phyloP scores from a whole-genome alignment of 2,329 filamentous ascomycete genomes.

The Colletotrichum plurivorum region DNA sequence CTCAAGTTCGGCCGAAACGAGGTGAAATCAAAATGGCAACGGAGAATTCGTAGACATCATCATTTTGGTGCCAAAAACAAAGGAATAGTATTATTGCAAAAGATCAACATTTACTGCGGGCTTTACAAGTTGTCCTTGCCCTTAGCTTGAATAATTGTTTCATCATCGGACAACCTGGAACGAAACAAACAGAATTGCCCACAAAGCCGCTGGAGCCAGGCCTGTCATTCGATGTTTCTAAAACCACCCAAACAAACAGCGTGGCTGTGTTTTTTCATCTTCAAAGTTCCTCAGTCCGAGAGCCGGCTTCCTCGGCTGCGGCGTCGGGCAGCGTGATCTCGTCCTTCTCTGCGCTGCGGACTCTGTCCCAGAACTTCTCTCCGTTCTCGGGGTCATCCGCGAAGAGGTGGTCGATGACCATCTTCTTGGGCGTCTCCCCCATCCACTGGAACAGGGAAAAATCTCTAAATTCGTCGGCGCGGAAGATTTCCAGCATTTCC shows the following conservation, averaged over 20 bases:
- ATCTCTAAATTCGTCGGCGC: slow-evolving; percentile 78
- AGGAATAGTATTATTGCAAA: slow-evolving; percentile 12
- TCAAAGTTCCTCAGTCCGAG: slow-evolving; percentile 30
- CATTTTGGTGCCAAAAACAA: neutral
- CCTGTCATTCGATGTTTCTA: slow-evolving; percentile 5
- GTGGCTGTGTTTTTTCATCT: slow-evolving; percentile 19
- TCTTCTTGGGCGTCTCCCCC: slow-evolving; percentile 77
- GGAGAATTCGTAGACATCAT: neutral
- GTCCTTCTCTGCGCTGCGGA: slow-evolving; percentile 74
- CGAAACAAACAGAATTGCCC: neutral
- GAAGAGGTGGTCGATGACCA: slow-evolving; percentile 78
- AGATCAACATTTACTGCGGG: slow-evolving; percentile 10
- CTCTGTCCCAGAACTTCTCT: slow-evolving; percentile 72
- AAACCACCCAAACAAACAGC: neutral
- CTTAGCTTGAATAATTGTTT: slow-evolving; percentile 16
- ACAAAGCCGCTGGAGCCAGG: slow-evolving; percentile 10
- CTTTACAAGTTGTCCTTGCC: neutral
- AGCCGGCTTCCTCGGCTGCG: neutral
- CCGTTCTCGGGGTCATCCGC: slow-evolving; percentile 72
- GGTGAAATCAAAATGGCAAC: neutral
- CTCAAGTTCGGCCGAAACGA: neutral
- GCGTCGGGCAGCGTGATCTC: slow-evolving; percentile 56
- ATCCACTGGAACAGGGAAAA: slow-evolving; percentile 85
- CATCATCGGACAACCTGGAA: slow-evolving; percentile 13
- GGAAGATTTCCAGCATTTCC: slow-evolving; percentile 83